Base-by-base conservation (phyloP, 2,329 filamentous ascomycete species). In the Nemania sp. region DNA sequence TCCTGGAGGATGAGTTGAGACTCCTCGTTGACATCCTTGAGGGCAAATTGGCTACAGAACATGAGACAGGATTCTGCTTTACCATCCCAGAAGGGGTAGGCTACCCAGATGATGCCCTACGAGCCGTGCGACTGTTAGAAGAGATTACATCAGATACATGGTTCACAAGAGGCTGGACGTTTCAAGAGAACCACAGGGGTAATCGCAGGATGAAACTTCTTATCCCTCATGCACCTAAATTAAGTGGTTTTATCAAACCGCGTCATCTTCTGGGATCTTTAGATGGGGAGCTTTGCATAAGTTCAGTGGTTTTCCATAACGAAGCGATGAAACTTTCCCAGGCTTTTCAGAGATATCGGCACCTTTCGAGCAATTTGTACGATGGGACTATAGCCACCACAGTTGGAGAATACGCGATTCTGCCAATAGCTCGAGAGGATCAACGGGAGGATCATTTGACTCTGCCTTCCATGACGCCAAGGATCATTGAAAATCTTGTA, bases 121-220 rank as follows among this genome's bases (percentile, higher is more conserved):
- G 22, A 39, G 9, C n/a, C 23, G 12, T 20, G 33, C 15, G 22
- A 39, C 6, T 55, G 14, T 17, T 52, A 17, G 15, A 30, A 40
- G 46, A 19, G 3, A 36, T 37, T 24, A 30, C 46, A n/a, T 26
- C 24, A 1, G 67, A 70, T 8, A 36, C 28, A 3, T 71, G 66
- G 68, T 71, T 67, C 68, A 55, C 34, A 0, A 58, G 69, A 6
- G 67, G 66, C 1, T 71, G 68, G 69, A 70, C 63, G 0, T 71
- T 67, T 19, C 67, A 71, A 22, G 67, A 71, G 49, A 71, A 68
- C 44, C 70, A 71, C 39, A 59, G 64, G 20, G 67, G 59, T 1
- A 60, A 63, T 2, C 24, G 41, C 11, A 31, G 49, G 0, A 70
- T 70, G 68, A 48, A 43, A 1, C 61, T 71, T 6, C 52, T 71